phyloP scores from a whole-genome alignment of 495 filamentous ascomycete genomes.

The Xylaria venustula region DNA sequence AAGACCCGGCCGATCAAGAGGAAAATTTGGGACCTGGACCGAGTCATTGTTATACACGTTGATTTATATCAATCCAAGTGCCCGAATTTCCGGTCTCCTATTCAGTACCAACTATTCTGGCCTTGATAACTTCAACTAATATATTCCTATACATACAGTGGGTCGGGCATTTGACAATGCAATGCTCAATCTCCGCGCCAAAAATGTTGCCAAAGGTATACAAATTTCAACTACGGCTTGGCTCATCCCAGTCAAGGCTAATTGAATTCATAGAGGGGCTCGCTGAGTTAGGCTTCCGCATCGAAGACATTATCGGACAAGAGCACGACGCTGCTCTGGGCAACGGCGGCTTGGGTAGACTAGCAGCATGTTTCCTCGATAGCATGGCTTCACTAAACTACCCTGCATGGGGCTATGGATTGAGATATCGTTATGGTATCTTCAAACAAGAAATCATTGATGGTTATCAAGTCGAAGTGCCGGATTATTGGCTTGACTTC shows the following conservation, averaged over 20 bases:
- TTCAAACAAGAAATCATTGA: conserved; percentile 99
- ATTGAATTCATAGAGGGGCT: conserved; percentile 64
- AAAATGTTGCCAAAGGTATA: conserved; percentile 75
- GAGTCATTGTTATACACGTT: no score
- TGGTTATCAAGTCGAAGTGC: conserved; percentile 95
- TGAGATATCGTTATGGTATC: conserved; percentile 95
- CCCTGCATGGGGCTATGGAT: conserved; percentile 93
- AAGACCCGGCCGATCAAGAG: no score
- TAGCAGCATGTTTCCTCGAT: conserved; percentile 96
- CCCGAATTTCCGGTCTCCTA: no score
- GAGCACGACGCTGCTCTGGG: conserved; percentile 96
- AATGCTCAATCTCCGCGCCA: conserved; percentile 91
- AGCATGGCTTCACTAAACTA: conserved; percentile 92
- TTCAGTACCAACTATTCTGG: no score
- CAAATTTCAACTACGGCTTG: background rate
- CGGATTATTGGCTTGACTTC: conserved; percentile 98
- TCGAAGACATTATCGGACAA: conserved; percentile 92
- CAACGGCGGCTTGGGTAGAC: conserved; percentile 90
- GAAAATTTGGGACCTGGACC: no score
- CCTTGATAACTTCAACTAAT: no score
- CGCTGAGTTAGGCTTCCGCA: conserved; percentile 85
- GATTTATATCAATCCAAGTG: no score
- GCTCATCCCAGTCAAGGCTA: background rate
- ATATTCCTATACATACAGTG: conserved; percentile 40
- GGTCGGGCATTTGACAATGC: conserved; percentile 95